Base-by-base conservation (phyloP, 2,329 filamentous ascomycete genomes). In the Fusarium papillatum region DNA sequence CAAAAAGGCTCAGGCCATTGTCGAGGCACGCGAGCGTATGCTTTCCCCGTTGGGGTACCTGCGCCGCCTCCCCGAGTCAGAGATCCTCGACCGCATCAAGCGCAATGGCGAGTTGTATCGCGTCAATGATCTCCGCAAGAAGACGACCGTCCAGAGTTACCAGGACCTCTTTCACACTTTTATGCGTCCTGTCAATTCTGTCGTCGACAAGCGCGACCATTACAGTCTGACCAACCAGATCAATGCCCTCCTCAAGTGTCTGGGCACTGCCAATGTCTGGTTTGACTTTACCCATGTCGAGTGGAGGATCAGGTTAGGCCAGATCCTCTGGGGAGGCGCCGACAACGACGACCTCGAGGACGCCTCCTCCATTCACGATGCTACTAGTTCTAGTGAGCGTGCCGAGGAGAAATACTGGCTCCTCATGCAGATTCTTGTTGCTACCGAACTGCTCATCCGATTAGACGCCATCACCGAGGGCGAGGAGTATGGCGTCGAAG, bases 201-300 rank as follows among this genome's bases (percentile, higher is more conserved):
- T 88, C 69, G 89, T 89, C 72, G 92, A 90, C 83, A 88, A 85
- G 79, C 85, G 87, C 36, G 89, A 93, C 77, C 90, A 89, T 7
- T 89, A 90, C 78, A 90, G 93, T 66, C 85, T 95, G 24, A 88
- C 92, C 53, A 91, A 94, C 41, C 93, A 95, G 80, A 94, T 95
- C 68, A 88, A 92, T 75, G 90, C 91, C 6, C 84, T 95, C 22
- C 87, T 95, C 57, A 91, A 91, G 80, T 89, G 93, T 13, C 87
- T 95, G 55, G 90, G 89, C 1, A 85, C 90, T 10, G 88, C 91
- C 66, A 92, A 93, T 68, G 89, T 94, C 57, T 95, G 93, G 93
- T 89, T 93, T 64, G 93, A 95, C 82, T 93, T 95, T 75, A 93
- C 92, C 24, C 88, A 92, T 38, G 91, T 95, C 9, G 93, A 95